Conservation (phyloP, 2,329 filamentous ascomycete genomes). For the Colletotrichum abscissum region DNA sequence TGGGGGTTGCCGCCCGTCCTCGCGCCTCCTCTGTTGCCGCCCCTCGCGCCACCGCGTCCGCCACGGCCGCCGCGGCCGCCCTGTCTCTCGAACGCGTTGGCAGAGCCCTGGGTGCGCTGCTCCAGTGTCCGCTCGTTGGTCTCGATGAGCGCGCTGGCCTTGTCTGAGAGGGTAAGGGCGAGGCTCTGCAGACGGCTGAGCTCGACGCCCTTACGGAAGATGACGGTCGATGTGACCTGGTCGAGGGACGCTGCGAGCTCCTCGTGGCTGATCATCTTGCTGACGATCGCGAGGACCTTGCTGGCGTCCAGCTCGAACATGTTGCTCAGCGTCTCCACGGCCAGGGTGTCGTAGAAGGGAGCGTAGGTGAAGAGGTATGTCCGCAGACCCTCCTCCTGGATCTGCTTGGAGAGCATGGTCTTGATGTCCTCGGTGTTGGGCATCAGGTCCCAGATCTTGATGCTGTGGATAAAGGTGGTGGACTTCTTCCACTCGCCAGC, state of each 20-base stretch:
- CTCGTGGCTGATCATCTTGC: constrained; percentile 99
- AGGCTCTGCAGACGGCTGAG: constrained; percentile 95
- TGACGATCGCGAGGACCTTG: constrained; percentile 95
- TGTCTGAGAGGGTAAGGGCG: constrained; percentile 93
- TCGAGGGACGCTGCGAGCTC: constrained; percentile 96
- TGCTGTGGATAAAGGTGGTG: constrained; percentile 91
- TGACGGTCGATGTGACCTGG: constrained; percentile 96
- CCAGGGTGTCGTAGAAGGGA: constrained; percentile 97
- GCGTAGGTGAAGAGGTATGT: constrained; percentile 99
- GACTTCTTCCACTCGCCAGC: constrained; percentile 99
- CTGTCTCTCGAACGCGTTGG: constrained; percentile 95
- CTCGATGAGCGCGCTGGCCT: constrained; percentile 95
- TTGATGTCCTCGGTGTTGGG: constrained; percentile 94
- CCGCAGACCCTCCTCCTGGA: constrained; percentile 96
- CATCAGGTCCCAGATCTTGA: constrained; percentile 99
- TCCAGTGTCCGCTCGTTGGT: constrained; percentile 97
- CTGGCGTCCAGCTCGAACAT: constrained; percentile 96
- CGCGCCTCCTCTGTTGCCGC: constrained; percentile 70
- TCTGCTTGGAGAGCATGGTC: constrained; percentile 95
- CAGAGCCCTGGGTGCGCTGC: constrained; percentile 94
- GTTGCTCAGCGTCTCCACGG: constrained; percentile 82
- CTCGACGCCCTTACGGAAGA: constrained; percentile 99
- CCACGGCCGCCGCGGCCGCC: constrained; percentile 80
- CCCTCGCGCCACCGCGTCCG: constrained; percentile 72
- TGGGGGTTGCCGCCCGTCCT: constrained; percentile 68